phyloP scores from a whole-genome alignment of 2,329 filamentous ascomycete species.

The Fusarium sublunatum region DNA sequence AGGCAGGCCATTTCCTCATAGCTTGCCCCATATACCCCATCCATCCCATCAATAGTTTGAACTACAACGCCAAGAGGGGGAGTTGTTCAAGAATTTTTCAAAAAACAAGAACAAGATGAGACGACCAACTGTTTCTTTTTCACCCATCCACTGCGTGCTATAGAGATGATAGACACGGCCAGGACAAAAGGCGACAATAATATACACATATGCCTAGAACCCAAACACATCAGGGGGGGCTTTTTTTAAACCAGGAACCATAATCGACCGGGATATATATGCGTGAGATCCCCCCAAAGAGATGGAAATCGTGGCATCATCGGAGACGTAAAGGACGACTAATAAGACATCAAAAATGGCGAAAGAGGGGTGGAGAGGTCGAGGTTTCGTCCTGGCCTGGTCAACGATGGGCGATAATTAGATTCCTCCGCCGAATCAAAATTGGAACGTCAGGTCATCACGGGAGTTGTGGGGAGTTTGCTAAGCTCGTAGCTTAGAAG shows the following conservation, averaged over 20 bases:
- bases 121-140: slow-evolving; percentile 19
- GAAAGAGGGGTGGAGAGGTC: slow-evolving; percentile 31
- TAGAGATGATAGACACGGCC: slow-evolving; percentile 33
- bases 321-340: slow-evolving; percentile 41
- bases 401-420: slow-evolving; percentile 46
- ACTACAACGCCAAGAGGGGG: slow-evolving; percentile 31
- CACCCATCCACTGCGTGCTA: slow-evolving; percentile 26
- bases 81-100: slow-evolving; percentile 25
- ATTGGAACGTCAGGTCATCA: slow-evolving; percentile 35
- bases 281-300: slow-evolving; percentile 11
- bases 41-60: slow-evolving; percentile 41
- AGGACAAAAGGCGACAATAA: slow-evolving; percentile 41
- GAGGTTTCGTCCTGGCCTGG: slow-evolving; percentile 37
- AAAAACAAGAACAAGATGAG: slow-evolving; percentile 26
- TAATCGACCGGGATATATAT: slow-evolving; percentile 21
- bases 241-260: slow-evolving; percentile 14
- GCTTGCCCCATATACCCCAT: slow-evolving; percentile 28
- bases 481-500: slow-evolving; percentile 62
- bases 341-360: slow-evolving; percentile 48
- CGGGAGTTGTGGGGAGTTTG: slow-evolving; percentile 32
- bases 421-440: slow-evolving; percentile 41
- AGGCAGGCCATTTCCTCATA: slow-evolving; percentile 37
- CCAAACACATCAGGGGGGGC: slow-evolving; percentile 2
- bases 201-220: slow-evolving; percentile 44
- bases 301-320: slow-evolving; percentile 35